Evolutionary conservation across 768 basidiomycete species (phyloP), one percentile per base, ranked within the genome.

Genomic region (Suillus paluster): DNA sequence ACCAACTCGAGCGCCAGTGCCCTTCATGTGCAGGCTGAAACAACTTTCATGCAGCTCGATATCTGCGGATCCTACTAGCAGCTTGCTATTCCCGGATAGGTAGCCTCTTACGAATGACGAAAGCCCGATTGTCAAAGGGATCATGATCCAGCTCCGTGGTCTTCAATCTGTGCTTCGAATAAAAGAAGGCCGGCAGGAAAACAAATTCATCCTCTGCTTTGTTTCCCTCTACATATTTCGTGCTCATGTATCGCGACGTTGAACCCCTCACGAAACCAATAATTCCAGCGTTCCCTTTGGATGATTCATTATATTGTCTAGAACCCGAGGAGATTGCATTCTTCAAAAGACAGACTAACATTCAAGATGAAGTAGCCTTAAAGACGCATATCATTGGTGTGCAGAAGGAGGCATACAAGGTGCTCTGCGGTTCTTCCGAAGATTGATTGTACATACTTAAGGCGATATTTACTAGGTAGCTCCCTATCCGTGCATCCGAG

Each of bases 401-500:
- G 11, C 49, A 50, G n/a, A 33, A n/a, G 49, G 30, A 50, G 10
- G 30, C 27, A 50, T 50, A 33, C 49, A 7, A 50, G 49, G 49
- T 49, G 17, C 27, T 50, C 30, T 33, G 48, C 27, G 11, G 19
- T 30, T 34, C 6, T n/a, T 50, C 30, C 6, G 19, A 50, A 50
- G 30, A 50, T 3, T n/a, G 33, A 5, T 33, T 50, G 49, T 6
- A 33, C 33, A 33, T 50, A 12, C 49, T 33, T 33, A 33, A 7
- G 27, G 11, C 30, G 11, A n/a, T 2, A 30, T n/a, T 5, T n/a
- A n/a, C n/a, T n/a, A 50, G 49, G 30, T 50, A 7, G 49, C 49
- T n/a, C 49, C 49, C 19, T 50, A 50, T 50, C 27, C 11, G n/a
- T 50, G 49, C 12, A 50, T 50, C 5, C 49, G 49, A 50, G 27